Evolutionary conservation across 163 green algal genomes (phyloP).

Genomic region (Botryococcus braunii): DNA sequence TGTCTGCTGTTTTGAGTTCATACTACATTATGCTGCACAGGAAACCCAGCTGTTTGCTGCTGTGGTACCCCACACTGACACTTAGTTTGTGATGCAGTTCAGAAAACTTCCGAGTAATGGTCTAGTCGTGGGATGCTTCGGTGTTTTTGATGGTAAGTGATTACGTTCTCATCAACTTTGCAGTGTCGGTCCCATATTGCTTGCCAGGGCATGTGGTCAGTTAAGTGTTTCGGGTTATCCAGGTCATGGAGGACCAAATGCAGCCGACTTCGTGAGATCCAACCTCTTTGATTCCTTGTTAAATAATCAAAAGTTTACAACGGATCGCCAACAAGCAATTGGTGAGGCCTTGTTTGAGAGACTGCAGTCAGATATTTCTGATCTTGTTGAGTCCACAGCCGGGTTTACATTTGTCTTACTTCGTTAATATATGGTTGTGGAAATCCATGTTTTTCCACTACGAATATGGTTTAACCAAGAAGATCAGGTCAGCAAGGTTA

Average conservation of each 20-base stretch:
- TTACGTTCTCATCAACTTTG: not conserved
- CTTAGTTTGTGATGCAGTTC: conserved; percentile 48
- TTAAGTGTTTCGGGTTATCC: not conserved
- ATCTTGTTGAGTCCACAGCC: too few relatives aligned
- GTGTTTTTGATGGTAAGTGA: conserved; percentile 75
- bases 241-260: conserved; percentile 60
- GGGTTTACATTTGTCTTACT: too few relatives aligned
- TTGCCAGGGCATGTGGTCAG: not conserved
- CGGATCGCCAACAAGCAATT: conserved; percentile 29
- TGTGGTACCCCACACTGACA: too few relatives aligned
- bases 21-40: too few relatives aligned
- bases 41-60: not conserved
- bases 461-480: too few relatives aligned
- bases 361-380: too few relatives aligned
- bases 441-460: too few relatives aligned
- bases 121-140: conserved; percentile 64
- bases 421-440: too few relatives aligned
- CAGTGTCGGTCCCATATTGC: not conserved
- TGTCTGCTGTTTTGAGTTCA: too few relatives aligned
- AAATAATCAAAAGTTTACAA: conserved; percentile 39
- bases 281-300: conserved; percentile 62
- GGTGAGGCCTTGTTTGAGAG: conserved; percentile 23
- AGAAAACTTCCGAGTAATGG: conserved; percentile 37
- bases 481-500: too few relatives aligned
- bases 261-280: conserved; percentile 51